Evolutionary conservation across 768 basidiomycete species (phyloP), one percentile per base, ranked within the genome.

Genomic region (Pleurotus djamor): DNA sequence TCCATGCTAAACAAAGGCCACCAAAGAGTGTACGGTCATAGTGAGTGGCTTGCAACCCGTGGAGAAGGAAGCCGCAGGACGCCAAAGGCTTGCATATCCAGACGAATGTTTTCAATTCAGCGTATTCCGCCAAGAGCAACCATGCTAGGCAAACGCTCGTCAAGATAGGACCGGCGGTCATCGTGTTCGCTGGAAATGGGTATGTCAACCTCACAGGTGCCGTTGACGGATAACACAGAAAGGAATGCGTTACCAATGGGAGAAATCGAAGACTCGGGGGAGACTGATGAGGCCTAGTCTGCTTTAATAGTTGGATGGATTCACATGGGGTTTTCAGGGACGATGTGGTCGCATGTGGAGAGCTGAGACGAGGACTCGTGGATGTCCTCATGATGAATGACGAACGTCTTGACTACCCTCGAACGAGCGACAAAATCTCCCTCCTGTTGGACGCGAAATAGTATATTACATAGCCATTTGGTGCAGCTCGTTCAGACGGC

Each of bases 51-150:
- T 56, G 54, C 10, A 56, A 32, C 12, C 21, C 54, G 28, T 32
- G 41, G 17, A 56, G 21, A 7, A 56, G 10, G 37, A 56, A 56
- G 16, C 54, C 54, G 44, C 54, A 56, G n/a, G 54, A 56, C 5
- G 54, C 54, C 28, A 56, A 32, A 32, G 54, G 54, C 54, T 56
- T 56, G 54, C 54, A 56, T 41, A 56, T 43, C 54, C 54, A 56
- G 16, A 41, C 37, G 32, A 56, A 38, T 14, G 54, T 21, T 41
- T 56, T 56, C 10, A 32, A 17, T 41, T 56, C 54, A 10, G 41
- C 54, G n/a, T 56, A 56, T 32, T 56, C 54, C 44, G 54, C 54
- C 37, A 56, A 44, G n/a, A 56, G 54, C 16, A 56, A 32, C 54
- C 54, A 56, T 32, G 54, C 54, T 32, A 56, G n/a, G 41, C 38